Percentiles rank a stretch among this genome's conserved stretches.
phyloP scores from a whole-genome alignment of 768 basidiomycete species.

The Russula compacta region DNA sequence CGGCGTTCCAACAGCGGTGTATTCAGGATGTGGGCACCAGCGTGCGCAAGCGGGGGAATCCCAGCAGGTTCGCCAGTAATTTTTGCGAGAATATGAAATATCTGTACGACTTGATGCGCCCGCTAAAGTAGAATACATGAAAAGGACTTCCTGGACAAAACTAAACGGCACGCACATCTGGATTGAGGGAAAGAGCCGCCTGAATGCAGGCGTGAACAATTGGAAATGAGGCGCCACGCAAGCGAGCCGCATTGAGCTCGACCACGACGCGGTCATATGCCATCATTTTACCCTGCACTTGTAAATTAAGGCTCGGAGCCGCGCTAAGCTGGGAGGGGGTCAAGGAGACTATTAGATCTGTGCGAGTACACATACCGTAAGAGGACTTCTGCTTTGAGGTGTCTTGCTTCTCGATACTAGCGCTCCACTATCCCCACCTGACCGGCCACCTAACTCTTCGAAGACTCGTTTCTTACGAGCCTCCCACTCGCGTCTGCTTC shows the following conservation, averaged over 20 bases:
- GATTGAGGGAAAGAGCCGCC: conserved; percentile 49
- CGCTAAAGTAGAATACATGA: conserved; percentile 28
- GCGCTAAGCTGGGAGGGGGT: conserved; percentile 31
- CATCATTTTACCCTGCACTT: conserved; percentile 95
- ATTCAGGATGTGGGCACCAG: conserved; percentile 75
- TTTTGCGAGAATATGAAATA: conserved; percentile 65
- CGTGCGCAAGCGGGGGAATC: conserved; percentile 68
- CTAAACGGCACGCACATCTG: conserved; percentile 39
- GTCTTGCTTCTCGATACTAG: conserved; percentile 55
- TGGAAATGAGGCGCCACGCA: conserved; percentile 65
- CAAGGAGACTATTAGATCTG: not conserved
- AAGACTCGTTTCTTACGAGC: conserved; percentile 82
- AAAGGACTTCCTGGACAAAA: not conserved
- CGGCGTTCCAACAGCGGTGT: conserved; percentile 74
- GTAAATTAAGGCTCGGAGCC: conserved; percentile 51
- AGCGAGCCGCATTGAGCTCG: conserved; percentile 66
- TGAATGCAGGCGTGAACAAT: conserved; percentile 64
- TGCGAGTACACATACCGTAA: conserved; percentile 36
- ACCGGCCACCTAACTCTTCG: conserved; percentile 75
- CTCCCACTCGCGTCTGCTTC: conserved; percentile 79
- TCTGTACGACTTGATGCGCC: conserved; percentile 54
- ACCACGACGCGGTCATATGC: conserved; percentile 79
- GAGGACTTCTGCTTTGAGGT: conserved; percentile 44
- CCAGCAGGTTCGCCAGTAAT: conserved; percentile 71
- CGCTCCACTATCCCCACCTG: conserved; percentile 44